Evolutionary conservation across 2,329 filamentous ascomycete species (phyloP).

Genomic region (Phialophora verrucosa): DNA sequence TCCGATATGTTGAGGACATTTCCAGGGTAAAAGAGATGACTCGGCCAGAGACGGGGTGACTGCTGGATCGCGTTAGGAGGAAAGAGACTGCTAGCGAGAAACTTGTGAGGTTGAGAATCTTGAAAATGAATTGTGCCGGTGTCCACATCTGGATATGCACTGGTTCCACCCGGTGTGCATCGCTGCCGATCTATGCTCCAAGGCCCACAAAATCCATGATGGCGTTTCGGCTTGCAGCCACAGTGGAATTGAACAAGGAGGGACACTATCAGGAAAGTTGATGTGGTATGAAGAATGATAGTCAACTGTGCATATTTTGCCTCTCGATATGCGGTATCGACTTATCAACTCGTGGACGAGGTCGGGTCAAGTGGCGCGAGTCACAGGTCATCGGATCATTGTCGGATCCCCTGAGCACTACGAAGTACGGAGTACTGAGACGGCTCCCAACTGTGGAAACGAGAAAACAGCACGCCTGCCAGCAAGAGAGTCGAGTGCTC

Average conservation of each 20-base stretch:
- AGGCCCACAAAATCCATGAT: conserved; percentile 11
- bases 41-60: neutral
- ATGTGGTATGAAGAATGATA: neutral
- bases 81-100: neutral
- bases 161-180: conserved; percentile 21
- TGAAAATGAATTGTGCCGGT: neutral
- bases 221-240: conserved; percentile 10
- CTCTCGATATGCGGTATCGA: neutral
- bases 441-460: neutral
- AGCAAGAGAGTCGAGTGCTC: neutral
- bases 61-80: neutral
- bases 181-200: conserved; percentile 21
- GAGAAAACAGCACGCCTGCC: neutral
- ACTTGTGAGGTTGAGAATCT: neutral
- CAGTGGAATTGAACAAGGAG: conserved; percentile 14
- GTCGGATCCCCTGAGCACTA: neutral
- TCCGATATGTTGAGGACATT: neutral
- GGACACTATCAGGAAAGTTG: neutral
- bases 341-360: neutral
- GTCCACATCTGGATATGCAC: conserved; percentile 1
- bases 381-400: neutral
- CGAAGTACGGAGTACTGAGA: neutral
- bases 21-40: neutral
- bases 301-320: neutral
- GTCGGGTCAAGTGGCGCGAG: neutral